Percentiles rank a stretch among this genome's conserved stretches.
These are phyloP conservation scores for Pleurotus salmoneostramineus DNA, from an alignment of 768 basidiomycete genomes.

Conservation along the genomic window DNA sequence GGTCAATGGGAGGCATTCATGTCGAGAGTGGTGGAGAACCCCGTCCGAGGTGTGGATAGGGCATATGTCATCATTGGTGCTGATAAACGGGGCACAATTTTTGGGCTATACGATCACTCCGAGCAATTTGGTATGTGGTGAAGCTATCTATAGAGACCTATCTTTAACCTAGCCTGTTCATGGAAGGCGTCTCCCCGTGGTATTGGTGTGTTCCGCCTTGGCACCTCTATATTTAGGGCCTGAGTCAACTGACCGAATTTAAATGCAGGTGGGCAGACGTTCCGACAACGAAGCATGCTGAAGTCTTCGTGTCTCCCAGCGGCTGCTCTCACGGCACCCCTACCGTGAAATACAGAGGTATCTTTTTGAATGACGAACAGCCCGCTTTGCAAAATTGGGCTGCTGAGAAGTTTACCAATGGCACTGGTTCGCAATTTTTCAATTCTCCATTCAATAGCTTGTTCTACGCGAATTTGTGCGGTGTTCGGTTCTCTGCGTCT, in stretches of 20 bases:
- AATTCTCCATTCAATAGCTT: conserved; percentile 59
- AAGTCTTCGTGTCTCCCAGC: conserved; percentile 40
- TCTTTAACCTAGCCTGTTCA: conserved; percentile 39
- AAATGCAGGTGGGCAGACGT: conserved; percentile 71
- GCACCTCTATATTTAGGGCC: background rate
- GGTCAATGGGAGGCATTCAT: conserved; percentile 69
- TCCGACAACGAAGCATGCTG: conserved; percentile 45
- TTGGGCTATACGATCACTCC: conserved; percentile 61
- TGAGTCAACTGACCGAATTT: conserved; percentile 8
- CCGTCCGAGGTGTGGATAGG: conserved; percentile 50
- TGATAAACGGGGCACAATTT: conserved; percentile 69
- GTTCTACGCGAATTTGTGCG: conserved; percentile 53
- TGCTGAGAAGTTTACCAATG: conserved; percentile 62
- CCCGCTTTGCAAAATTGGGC: conserved; percentile 73
- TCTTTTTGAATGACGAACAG: conserved; percentile 77
- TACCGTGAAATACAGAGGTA: conserved; percentile 66
- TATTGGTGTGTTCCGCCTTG: background rate
- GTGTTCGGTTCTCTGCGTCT: conserved; percentile 11
- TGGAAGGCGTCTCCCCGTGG: conserved; percentile 33
- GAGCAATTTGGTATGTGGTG: conserved; percentile 55
- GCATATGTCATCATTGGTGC: conserved; percentile 69
- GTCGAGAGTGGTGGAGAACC: conserved; percentile 46
- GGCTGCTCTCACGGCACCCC: conserved; percentile 59
- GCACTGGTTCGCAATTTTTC: conserved; percentile 43
- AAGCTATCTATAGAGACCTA: too few species aligned